Base-by-base conservation (phyloP, 148 eudicot genomes). In the Pharnaceum exiguum region DNA sequence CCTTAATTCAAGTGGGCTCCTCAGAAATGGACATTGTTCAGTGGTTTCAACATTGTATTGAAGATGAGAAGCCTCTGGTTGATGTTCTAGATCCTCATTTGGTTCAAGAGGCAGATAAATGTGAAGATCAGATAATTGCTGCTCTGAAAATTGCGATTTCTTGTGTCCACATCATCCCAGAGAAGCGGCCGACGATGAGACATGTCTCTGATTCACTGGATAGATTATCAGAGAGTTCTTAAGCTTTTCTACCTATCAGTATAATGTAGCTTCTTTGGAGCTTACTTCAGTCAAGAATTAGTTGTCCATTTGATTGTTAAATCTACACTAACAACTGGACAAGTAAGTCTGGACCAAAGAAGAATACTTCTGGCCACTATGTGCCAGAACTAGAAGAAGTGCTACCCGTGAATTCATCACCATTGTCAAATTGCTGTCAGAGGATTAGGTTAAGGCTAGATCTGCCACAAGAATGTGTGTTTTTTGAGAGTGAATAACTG, bases 11-110 rank as follows among this genome's bases (percentile, higher is more conserved):
- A 72, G 79, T 83, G 26, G 96, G 88, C 13, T 24, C 67, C 39
- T 61, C 71, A 2, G 91, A 93, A 70, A 78, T 89, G 75, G 95
- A 82, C 72, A 78, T 93, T 6, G 95, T 83, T 46, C 87, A 78
- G 23, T 93, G 99, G 96, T 85, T 86, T 69, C 89, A 93, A 59
- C 73, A 76, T 6, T 89, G 91, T 76, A 89, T 93, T 5, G 99
- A 93, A 16, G 91, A 82, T 60, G 80, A 93, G 73, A 83, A 82
- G 42, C 91, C 96, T 7, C 76, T 93, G 17, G 67, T 70, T 3
- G 96, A 93, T 37, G 89, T 93, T 32, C 60, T 93, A 40, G 99
- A 93, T 54, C 95, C 95, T 0, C 60, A 36, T 29, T 59, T 93
- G 51, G 86, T 66, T 10, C 69, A 74, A 47, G 95, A 88, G 4